A percentile compares a stretch with the other conserved stretches of the same genome.
phyloP scores from a whole-genome alignment of 371 early-diverging fungal species.

The Saksenaea oblongispora region DNA sequence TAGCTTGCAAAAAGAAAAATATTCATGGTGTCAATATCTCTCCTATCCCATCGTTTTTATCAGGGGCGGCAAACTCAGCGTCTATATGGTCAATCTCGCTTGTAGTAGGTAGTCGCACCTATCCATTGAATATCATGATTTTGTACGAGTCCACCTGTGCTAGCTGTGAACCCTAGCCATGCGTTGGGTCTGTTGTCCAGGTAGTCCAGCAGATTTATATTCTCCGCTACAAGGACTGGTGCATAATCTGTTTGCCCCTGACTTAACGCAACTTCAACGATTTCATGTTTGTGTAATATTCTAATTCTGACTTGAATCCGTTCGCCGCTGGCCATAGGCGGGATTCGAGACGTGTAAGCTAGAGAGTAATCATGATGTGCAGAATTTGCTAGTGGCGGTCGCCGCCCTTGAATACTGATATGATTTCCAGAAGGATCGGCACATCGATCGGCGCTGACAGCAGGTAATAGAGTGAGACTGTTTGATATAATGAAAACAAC shows the following conservation, averaged over 20 bases:
- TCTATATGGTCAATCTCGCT: neutral
- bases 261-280: conserved; percentile 20
- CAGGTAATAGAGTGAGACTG: neutral
- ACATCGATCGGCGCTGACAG: conserved; percentile 36
- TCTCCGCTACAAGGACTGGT: conserved; percentile 18
- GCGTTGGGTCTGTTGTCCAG: conserved; percentile 13
- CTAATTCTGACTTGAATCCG: conserved; percentile 32
- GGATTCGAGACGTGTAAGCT: conserved; percentile 43
- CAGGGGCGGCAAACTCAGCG: neutral
- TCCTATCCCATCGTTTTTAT: too few relatives aligned
- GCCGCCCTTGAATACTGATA: conserved; percentile 48
- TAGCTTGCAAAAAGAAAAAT: neutral
- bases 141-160: conserved; percentile 55
- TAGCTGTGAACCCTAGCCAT: conserved; percentile 56
- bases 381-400: conserved; percentile 31
- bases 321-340: conserved; percentile 34
- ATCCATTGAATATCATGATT: conserved; percentile 41
- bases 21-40: too few relatives aligned
- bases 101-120: conserved; percentile 4
- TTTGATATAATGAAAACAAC: neutral
- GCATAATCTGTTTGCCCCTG: conserved; percentile 17
- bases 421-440: conserved; percentile 56
- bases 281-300: conserved; percentile 5
- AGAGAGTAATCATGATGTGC: conserved; percentile 49
- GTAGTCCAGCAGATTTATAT: conserved; percentile 18